A percentile compares a stretch with the other conserved stretches of the same genome.
Conservation (phyloP, 768 basidiomycete genomes). For the Rhodotorula toruloides region DNA sequence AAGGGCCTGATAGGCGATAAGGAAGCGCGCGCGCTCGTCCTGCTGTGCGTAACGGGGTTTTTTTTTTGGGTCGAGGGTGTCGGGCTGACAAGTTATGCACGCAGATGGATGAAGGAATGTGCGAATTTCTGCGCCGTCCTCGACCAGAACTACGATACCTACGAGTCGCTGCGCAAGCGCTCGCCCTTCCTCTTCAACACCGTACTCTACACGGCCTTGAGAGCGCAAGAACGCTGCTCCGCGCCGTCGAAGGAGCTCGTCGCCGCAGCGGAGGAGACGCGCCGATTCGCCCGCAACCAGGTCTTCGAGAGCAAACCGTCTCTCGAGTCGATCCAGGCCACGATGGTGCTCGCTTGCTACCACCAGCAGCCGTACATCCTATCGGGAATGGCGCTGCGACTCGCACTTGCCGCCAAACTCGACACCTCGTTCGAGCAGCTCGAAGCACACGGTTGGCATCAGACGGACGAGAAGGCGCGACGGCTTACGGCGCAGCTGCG, state of each 20-base stretch:
- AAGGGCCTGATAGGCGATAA: slow-evolving; percentile 13
- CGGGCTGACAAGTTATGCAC: neutral
- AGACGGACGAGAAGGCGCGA: slow-evolving; percentile 19
- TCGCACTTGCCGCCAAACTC: slow-evolving; percentile 2
- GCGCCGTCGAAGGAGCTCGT: slow-evolving; percentile 12
- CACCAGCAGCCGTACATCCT: slow-evolving; percentile 16
- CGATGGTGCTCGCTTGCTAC: slow-evolving; percentile 11
- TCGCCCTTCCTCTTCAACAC: slow-evolving; percentile 7
- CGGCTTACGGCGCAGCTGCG: slow-evolving; percentile 1
- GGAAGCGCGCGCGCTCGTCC: slow-evolving; percentile 5
- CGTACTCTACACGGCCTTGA: slow-evolving; percentile 4
- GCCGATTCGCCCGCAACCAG: slow-evolving; percentile 4
- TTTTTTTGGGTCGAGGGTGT: neutral
- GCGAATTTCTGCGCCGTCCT: slow-evolving; percentile 20
- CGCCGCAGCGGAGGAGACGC: slow-evolving; percentile 21
- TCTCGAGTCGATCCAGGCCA: slow-evolving; percentile 7
- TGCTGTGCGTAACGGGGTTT: neutral
- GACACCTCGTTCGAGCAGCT: slow-evolving; percentile 9
- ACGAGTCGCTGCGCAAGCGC: slow-evolving; percentile 8
- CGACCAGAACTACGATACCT: slow-evolving; percentile 9
- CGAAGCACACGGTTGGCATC: slow-evolving; percentile 9
- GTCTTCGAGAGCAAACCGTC: slow-evolving; percentile 7
- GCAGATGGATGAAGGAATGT: slow-evolving; percentile 10
- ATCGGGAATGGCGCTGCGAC: slow-evolving; percentile 5
- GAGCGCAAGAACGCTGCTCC: neutral